These are phyloP conservation scores for Irpex lacteus DNA, from an alignment of 1,284 basidiomycete genomes.

Conservation along the genomic window DNA sequence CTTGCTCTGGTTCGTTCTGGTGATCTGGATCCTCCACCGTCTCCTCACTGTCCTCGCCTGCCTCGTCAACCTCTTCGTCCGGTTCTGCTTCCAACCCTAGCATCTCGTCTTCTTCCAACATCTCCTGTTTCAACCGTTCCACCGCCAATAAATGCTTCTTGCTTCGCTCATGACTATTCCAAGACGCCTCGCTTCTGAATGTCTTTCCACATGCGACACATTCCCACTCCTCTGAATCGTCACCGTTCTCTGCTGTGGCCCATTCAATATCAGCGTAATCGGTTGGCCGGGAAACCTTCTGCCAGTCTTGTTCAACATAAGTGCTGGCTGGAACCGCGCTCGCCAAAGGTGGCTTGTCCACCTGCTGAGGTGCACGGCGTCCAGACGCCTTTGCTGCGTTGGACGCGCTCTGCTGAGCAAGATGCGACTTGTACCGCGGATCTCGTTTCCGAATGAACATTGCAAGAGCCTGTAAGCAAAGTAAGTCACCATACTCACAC, in stretches of 20 bases:
- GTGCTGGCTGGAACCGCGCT: slow-evolving; percentile 19
- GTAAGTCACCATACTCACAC: background rate
- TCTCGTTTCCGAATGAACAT: slow-evolving; percentile 92
- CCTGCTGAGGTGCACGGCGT: slow-evolving; percentile 7
- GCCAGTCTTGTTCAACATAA: slow-evolving; percentile 86
- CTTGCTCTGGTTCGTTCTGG: slow-evolving; percentile 7
- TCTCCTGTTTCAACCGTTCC: slow-evolving; percentile 69
- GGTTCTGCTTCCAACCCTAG: slow-evolving; percentile 34
- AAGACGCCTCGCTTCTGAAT: slow-evolving; percentile 91
- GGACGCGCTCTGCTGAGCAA: slow-evolving; percentile 37
- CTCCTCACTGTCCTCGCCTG: slow-evolving; percentile 14
- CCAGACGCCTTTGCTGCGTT: slow-evolving; percentile 30
- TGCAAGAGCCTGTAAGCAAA: slow-evolving; percentile 63
- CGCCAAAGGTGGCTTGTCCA: slow-evolving; percentile 16
- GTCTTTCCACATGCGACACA: slow-evolving; percentile 95
- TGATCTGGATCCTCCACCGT: slow-evolving; percentile 14
- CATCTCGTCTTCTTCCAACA: slow-evolving; percentile 75
- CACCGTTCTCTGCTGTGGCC: slow-evolving; percentile 61
- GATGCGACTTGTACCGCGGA: slow-evolving; percentile 82
- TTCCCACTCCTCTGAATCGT: slow-evolving; percentile 82
- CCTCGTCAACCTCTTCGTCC: slow-evolving; percentile 20
- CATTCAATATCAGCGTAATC: slow-evolving; percentile 65
- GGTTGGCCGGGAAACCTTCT: slow-evolving; percentile 47
- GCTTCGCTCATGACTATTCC: slow-evolving; percentile 95
- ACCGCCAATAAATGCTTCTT: slow-evolving; percentile 93